Evolutionary conservation across 2,329 filamentous ascomycete genomes (phyloP), one percentile per base, ranked within the genome.

Genomic region (Claviceps purpurea): DNA sequence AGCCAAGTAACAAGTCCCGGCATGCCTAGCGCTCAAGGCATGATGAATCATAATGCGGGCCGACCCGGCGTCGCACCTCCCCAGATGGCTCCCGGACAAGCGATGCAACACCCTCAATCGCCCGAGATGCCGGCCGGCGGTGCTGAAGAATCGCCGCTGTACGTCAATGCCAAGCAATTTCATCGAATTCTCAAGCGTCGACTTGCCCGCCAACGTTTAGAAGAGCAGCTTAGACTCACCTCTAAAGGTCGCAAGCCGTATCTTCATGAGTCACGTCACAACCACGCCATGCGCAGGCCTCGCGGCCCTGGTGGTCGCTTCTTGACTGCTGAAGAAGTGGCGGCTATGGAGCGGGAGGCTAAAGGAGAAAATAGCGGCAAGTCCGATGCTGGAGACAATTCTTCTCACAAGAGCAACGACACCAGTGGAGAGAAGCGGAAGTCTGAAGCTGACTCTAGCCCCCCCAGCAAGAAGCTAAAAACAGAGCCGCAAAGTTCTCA

Each of bases 121-220:
- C 87, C 89, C 7, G 90, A 96, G 64, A 81, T 93, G 61, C 78
- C 85, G 1, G 73, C 84, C 3, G 75, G 77, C 14, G 78, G 78
- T 14, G 82, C 83, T 4, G 93, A 97, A 66, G 93, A 98, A 64
- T 91, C 91, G 0, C 93, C 93, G 0, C 74, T 98, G 1, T 98
- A 98, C 61, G 93, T 98, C 62, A 98, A 98, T 62, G 93, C 93
- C 5, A 98, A 98, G 68, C 93, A 98, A 63, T 98, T 98, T 60
- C 93, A 98, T 65, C 86, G 93, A 26, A 98, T 98, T 48, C 71
- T 98, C 51, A 97, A 98, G 74, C 81, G 93, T 53, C 81, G 93
- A 54, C 89, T 97, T 57, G 93, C 93, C 6, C 81, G 93, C 38
- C 93, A 97, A 68, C 89, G 88, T 65, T 75, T 98, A 16, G 93